A percentile compares a stretch with the other conserved stretches of the same genome.
Evolutionary conservation across 192 early-diverging fungal genomes (phyloP).

Genomic region (Coemansia sp.): DNA sequence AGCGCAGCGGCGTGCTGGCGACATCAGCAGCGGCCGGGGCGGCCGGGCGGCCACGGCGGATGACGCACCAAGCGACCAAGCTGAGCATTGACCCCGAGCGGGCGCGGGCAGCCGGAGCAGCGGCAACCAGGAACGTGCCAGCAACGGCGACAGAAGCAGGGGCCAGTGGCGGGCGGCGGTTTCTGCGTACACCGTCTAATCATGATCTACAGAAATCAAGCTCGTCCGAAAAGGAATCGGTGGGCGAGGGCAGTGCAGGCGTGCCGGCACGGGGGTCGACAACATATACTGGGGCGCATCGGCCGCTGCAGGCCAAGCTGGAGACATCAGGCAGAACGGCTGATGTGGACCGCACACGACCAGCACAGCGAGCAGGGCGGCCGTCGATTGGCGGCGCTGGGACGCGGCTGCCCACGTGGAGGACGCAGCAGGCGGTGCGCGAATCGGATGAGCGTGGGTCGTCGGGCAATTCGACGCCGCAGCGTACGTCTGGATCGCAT

Average conservation of each 20-base stretch:
- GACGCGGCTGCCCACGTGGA: slow-evolving; percentile 42
- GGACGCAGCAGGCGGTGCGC: slow-evolving; percentile 48
- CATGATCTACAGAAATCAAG: slow-evolving; percentile 18
- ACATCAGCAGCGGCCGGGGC: slow-evolving; percentile 45
- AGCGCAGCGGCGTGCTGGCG: slow-evolving; percentile 27
- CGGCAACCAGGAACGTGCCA: slow-evolving; percentile 19
- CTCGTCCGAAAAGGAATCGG: slow-evolving; percentile 35
- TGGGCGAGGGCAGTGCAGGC: slow-evolving; percentile 3
- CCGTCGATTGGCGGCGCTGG: slow-evolving; percentile 20
- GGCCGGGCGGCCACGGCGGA: slow-evolving; percentile 48
- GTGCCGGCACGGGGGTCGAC: slow-evolving; percentile 5
- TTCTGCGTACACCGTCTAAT: slow-evolving; percentile 32
- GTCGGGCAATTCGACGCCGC: slow-evolving; percentile 20
- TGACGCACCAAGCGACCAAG: slow-evolving; percentile 52
- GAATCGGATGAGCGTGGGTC: slow-evolving; percentile 25
- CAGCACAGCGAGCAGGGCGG: slow-evolving; percentile 24
- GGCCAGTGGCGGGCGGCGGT: slow-evolving; percentile 21
- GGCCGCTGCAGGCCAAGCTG: slow-evolving; percentile 45
- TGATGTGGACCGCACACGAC: slow-evolving; percentile 19
- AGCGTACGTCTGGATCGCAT: slow-evolving; percentile 38
- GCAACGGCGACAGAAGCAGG: slow-evolving; percentile 39
- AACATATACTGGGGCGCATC: slow-evolving; percentile 19
- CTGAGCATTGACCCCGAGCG: slow-evolving; percentile 46
- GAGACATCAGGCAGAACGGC: slow-evolving; percentile 29
- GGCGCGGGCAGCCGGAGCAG: slow-evolving; percentile 28